Evolutionary conservation across 805 yeast species (phyloP).

Genomic region (Teunomyces barrocoloradensis): DNA sequence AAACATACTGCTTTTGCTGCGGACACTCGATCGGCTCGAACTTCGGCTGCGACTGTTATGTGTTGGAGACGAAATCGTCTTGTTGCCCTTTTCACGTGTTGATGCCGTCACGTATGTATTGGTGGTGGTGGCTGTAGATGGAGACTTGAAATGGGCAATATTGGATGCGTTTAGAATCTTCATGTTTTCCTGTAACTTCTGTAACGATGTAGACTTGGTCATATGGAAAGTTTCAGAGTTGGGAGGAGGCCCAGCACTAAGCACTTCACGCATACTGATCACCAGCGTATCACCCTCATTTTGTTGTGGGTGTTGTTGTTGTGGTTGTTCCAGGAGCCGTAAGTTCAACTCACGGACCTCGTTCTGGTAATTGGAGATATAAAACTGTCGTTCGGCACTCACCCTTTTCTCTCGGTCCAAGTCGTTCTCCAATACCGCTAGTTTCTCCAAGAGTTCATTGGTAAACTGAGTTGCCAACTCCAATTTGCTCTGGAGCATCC

Average conservation of each 20-base stretch:
- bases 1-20: conserved; percentile 8
- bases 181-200: conserved; percentile 25
- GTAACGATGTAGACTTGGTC: conserved; percentile 28
- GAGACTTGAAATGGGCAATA: conserved; percentile 16
- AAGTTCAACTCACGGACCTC: conserved; percentile 20
- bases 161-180: conserved; percentile 4
- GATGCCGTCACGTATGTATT: conserved; percentile 6
- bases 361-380: conserved; percentile 31
- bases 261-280: conserved; percentile 24
- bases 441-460: conserved; percentile 40
- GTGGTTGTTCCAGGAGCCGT: conserved; percentile 4
- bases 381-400: conserved; percentile 24
- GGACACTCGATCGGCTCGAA: conserved; percentile 2
- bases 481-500: conserved; percentile 33
- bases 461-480: conserved; percentile 36
- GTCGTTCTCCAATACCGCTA: conserved; percentile 44
- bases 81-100: conserved; percentile 1
- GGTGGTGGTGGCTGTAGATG: conserved; percentile 20
- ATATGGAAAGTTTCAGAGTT: conserved; percentile 1
- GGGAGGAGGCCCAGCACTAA: conserved; percentile 25
- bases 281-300: conserved; percentile 18
- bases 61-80: conserved; percentile 4
- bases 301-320: not conserved
- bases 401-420: conserved; percentile 25
- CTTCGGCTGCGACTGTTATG: not conserved